Evolutionary conservation across 345 rosid species (phyloP).

Genomic region (Hypericum perforatum): DNA sequence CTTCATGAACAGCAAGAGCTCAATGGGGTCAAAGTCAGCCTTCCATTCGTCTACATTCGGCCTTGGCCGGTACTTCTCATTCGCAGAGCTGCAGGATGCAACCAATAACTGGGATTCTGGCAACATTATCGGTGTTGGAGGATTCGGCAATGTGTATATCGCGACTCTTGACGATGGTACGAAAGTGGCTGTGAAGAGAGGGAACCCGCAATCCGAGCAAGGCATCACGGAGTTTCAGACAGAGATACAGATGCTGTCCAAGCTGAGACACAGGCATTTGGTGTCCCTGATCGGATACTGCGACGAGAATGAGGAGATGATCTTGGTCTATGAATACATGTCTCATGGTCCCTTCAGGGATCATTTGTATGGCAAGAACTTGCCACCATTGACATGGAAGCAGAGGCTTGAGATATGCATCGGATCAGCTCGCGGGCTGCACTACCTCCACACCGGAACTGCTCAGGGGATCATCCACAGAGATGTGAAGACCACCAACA

Average conservation of each 20-base stretch:
- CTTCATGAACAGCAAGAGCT: conserved; percentile 40
- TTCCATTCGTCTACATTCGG: conserved; percentile 64
- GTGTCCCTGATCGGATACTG: conserved; percentile 97
- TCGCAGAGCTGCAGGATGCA: conserved; percentile 87
- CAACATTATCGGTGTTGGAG: conserved; percentile 90
- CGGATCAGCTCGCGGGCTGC: conserved; percentile 94
- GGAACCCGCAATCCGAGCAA: conserved; percentile 98
- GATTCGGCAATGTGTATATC: conserved; percentile 88
- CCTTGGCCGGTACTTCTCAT: conserved; percentile 71
- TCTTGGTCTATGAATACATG: conserved; percentile 93
- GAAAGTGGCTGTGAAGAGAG: conserved; percentile 89
- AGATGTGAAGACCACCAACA: conserved; percentile 95
- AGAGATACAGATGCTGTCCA: conserved; percentile 93
- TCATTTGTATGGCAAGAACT: conserved; percentile 89
- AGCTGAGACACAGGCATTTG: conserved; percentile 92
- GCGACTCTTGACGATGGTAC: conserved; percentile 90
- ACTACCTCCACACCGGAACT: conserved; percentile 95
- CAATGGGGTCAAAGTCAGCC: conserved; percentile 86
- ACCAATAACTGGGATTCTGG: conserved; percentile 88
- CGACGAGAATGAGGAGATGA: conserved; percentile 93
- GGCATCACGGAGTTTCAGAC: conserved; percentile 98
- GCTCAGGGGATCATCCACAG: conserved; percentile 96
- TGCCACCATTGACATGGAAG: conserved; percentile 81
- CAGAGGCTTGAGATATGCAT: conserved; percentile 95
- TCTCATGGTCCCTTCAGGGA: conserved; percentile 96